Percentiles rank a stretch among this genome's conserved stretches.
Conservation (phyloP, 192 early-diverging fungal genomes). For the Cetraspora pellucida region DNA sequence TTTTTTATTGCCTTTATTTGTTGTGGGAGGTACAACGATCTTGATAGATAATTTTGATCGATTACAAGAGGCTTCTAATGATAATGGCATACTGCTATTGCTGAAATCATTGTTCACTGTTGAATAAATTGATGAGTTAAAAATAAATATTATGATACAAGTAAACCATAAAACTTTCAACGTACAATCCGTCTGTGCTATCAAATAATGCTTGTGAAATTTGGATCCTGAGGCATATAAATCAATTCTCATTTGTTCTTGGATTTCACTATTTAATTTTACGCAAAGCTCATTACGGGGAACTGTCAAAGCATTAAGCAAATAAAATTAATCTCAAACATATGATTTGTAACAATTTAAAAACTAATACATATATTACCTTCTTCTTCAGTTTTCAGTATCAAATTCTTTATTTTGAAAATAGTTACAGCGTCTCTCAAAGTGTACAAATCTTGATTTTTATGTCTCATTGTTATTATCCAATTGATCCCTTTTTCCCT, state of each 20-base stretch:
- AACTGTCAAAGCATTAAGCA: slow-evolving; percentile 36
- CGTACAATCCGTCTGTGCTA: slow-evolving; percentile 37
- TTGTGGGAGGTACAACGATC: slow-evolving; percentile 46
- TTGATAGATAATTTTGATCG: slow-evolving; percentile 40
- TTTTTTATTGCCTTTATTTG: slow-evolving; percentile 52
- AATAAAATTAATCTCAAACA: neutral
- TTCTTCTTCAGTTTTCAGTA: slow-evolving; percentile 71
- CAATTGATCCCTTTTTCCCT: slow-evolving; percentile 73
- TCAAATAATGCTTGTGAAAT: slow-evolving; percentile 40
- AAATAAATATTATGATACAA: slow-evolving; percentile 15
- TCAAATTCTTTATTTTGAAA: slow-evolving; percentile 76
- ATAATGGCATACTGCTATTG: slow-evolving; percentile 39
- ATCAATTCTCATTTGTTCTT: slow-evolving; percentile 67
- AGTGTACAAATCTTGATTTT: slow-evolving; percentile 44
- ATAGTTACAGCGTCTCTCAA: slow-evolving; percentile 42
- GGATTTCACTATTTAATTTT: slow-evolving; percentile 65
- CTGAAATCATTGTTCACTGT: slow-evolving; percentile 34
- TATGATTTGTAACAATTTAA: neutral
- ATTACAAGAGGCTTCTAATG: slow-evolving; percentile 40
- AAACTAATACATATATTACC: neutral
- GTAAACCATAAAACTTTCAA: slow-evolving; percentile 23
- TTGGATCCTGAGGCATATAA: slow-evolving; percentile 48
- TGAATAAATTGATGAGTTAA: slow-evolving; percentile 29
- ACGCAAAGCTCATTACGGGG: slow-evolving; percentile 56
- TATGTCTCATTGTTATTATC: slow-evolving; percentile 74